Conservation (phyloP, 208 protist genomes). For the Angomonas ambiguus region DNA sequence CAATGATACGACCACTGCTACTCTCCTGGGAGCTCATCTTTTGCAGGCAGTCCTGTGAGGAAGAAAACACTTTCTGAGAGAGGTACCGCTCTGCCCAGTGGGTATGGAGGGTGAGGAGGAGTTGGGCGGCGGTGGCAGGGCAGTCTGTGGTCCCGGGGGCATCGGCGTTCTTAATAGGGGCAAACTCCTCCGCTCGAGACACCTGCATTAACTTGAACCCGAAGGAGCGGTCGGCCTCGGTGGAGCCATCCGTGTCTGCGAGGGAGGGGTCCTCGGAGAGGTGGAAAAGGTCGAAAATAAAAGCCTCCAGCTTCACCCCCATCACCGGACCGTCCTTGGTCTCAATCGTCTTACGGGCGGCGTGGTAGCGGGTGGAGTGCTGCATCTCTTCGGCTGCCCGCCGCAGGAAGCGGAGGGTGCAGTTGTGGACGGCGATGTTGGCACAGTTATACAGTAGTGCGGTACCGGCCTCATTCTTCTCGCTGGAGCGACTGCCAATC, state of each 20-base stretch:
- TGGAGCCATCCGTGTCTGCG: background rate
- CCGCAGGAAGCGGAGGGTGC: conserved; percentile 73
- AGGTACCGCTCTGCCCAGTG: conserved; percentile 48
- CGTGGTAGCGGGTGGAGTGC: conserved; percentile 80
- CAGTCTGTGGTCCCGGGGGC: conserved; percentile 52
- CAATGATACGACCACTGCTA: background rate
- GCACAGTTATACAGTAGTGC: conserved; percentile 87
- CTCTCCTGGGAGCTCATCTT: background rate
- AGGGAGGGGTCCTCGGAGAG: conserved; percentile 39
- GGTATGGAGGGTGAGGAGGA: conserved; percentile 64
- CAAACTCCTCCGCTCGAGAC: conserved; percentile 90
- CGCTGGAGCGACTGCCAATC: conserved; percentile 76
- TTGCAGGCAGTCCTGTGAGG: background rate
- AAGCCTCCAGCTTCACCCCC: conserved; percentile 96
- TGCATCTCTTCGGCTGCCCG: conserved; percentile 46
- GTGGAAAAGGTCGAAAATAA: conserved; percentile 97
- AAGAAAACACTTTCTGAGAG: background rate
- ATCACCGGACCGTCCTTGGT: conserved; percentile 42
- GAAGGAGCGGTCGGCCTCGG: conserved; percentile 12
- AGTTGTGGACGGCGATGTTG: conserved; percentile 97
- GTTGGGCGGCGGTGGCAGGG: conserved; percentile 78
- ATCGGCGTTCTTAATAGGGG: conserved; percentile 96
- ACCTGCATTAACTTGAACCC: conserved; percentile 87
- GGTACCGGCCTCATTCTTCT: background rate
- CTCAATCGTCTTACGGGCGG: conserved; percentile 95